A percentile compares a stretch with the other conserved stretches of the same genome.
These are phyloP conservation scores for Avena atlantica DNA, from an alignment of 176 grass and related monocot species.

Conservation along the genomic window DNA sequence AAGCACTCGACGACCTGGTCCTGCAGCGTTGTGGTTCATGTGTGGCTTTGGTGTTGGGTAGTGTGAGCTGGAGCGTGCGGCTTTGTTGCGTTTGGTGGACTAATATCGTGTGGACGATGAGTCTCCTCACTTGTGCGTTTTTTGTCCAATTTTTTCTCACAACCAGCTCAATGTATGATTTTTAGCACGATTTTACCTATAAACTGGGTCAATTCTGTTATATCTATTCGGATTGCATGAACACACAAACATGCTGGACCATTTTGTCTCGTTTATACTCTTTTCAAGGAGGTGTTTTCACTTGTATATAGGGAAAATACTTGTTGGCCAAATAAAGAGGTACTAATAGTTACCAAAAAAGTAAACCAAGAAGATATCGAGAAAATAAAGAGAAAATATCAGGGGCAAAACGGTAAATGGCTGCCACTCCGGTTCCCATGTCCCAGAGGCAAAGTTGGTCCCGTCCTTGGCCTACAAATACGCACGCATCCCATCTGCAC, in stretches of 20 bases:
- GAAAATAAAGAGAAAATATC: neutral
- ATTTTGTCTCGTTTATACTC: neutral
- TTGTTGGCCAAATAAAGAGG: neutral
- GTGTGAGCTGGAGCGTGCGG: no score
- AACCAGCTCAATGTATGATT: no score
- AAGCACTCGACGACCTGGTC: neutral
- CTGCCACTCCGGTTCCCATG: neutral
- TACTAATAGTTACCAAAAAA: neutral
- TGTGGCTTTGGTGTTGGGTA: no score
- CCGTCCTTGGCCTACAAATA: conserved; percentile 66
- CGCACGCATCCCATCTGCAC: conserved; percentile 42
- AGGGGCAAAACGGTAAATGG: conserved; percentile 3
- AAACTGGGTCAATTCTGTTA: no score
- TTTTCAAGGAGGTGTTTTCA: neutral
- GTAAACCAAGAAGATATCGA: neutral
- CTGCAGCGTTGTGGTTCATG: no score
- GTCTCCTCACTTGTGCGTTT: no score
- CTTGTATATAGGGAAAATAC: neutral
- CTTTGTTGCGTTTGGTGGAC: no score
- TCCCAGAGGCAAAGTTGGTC: conserved; percentile 44
- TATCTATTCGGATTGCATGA: no score
- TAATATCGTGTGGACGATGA: no score
- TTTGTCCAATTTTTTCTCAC: no score
- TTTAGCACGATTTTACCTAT: no score
- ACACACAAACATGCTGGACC: neutral